phyloP scores from a whole-genome alignment of 352 stramenopile species.

The Pythium apleroticum region DNA sequence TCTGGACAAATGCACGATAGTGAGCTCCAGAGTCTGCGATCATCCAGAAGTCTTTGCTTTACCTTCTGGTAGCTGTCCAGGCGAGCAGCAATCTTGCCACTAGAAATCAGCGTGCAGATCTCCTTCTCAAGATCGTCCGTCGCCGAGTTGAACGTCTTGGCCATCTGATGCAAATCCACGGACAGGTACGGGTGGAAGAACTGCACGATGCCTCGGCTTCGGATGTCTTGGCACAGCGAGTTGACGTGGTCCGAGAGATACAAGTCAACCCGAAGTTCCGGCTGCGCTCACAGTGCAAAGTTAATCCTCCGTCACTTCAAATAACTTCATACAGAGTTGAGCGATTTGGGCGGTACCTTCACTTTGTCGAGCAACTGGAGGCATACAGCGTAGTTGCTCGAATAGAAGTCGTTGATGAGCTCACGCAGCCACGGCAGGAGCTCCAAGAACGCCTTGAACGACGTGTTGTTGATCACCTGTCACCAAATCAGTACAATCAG shows the following conservation, averaged over 20 bases:
- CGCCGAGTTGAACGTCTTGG: slow-evolving; percentile 75
- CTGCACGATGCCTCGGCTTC: slow-evolving; percentile 83
- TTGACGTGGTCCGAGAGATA: slow-evolving; percentile 78
- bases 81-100: slow-evolving; percentile 69
- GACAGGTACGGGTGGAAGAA: slow-evolving; percentile 90
- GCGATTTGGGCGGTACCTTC: slow-evolving; percentile 59
- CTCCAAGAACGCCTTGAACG: slow-evolving; percentile 89
- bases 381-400: slow-evolving; percentile 83
- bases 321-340: no score
- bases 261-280: slow-evolving; percentile 76
- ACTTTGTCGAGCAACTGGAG: slow-evolving; percentile 73
- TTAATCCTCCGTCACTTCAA: no score
- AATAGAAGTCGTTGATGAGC: slow-evolving; percentile 88
- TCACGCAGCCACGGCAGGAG: slow-evolving; percentile 85
- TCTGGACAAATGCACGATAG: slow-evolving; percentile 29
- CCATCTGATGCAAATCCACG: slow-evolving; percentile 86
- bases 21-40: neutral
- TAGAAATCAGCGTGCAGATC: slow-evolving; percentile 73
- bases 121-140: slow-evolving; percentile 69
- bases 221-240: slow-evolving; percentile 78
- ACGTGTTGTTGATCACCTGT: slow-evolving; percentile 84
- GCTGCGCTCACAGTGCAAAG: slow-evolving; percentile 32
- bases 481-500: neutral
- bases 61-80: slow-evolving; percentile 91
- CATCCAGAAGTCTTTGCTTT: neutral